Base-by-base conservation (phyloP, 768 basidiomycete species). In the Lentinus brumalis region DNA sequence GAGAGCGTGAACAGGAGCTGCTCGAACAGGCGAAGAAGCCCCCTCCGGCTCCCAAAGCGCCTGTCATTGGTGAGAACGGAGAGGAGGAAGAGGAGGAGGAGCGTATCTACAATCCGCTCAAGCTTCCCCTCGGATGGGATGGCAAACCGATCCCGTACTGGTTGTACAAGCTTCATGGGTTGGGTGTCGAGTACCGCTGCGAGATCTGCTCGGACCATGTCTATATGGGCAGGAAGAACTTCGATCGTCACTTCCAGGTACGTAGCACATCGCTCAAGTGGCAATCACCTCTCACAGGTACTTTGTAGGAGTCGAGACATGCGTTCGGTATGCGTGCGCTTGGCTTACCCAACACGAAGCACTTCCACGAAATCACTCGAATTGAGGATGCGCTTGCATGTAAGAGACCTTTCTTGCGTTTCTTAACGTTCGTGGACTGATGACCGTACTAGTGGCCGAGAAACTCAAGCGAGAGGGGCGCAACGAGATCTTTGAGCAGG, bases 141-240 rank as follows among this genome's bases (percentile, higher is more conserved):
- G 96, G 96, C 35, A 98, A 98, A 71, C 97, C 97, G 18, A 99
- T 99, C 69, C 97, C 97, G 38, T 98, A 96, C 71, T 98, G 96
- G 96, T 68, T 99, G 56, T 99, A 96, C 79, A 98, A 98, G 76
- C 78, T 99, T 40, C 97, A 99, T 71, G 97, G 97, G 9, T 81
- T 98, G 40, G 97, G 97, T n/a, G 95, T 97, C 31, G 94, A 96
- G 74, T 99, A 98, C 74, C 85, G 88, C 58, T 99, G 97, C 68
- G 96, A 98, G 78, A 96, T 99, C 67, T 98, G 96, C 72, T 95
- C 93, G 14, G 96, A 96, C 72, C 91, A 91, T 72, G 91, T 95
- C 10, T 98, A 98, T 74, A 96, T 96, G 94, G 96, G 96, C 69
- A 84, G 94, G 72, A 96, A 96, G 85, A 96, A 96, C 75, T 96